These are phyloP conservation scores for Trichosporon faecale DNA, from an alignment of 1,284 basidiomycete species.

Conservation along the genomic window DNA sequence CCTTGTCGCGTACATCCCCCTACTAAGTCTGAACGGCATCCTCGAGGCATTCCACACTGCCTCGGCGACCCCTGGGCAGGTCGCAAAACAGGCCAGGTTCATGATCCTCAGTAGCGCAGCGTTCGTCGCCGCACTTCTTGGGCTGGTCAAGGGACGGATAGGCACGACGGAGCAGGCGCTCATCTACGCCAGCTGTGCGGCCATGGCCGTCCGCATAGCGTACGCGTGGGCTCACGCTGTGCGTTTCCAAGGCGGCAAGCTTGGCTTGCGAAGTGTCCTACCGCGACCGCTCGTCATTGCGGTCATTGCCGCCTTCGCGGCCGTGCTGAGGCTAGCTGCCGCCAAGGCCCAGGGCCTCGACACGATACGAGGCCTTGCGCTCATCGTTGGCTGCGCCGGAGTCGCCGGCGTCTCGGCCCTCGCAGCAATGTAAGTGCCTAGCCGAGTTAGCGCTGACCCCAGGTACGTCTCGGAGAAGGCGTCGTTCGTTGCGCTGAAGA, in stretches of 20 bases:
- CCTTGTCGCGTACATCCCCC: constrained; percentile 74
- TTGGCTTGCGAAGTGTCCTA: not conserved
- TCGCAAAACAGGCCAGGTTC: constrained; percentile 38
- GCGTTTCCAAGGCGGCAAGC: not conserved
- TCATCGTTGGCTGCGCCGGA: not conserved
- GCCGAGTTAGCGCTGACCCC: not conserved
- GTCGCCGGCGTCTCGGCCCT: not conserved
- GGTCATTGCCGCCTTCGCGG: not conserved
- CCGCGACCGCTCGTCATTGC: not conserved
- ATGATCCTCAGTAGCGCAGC: constrained; percentile 39
- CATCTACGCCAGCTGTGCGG: constrained; percentile 65
- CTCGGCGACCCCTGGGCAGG: constrained; percentile 56
- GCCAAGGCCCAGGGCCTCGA: not conserved
- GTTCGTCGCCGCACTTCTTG: constrained; percentile 33
- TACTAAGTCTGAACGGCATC: constrained; percentile 80
- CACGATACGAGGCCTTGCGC: not conserved
- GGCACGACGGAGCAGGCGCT: constrained; percentile 54
- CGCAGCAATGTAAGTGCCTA: not conserved
- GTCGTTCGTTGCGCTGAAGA: not conserved
- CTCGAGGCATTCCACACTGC: constrained; percentile 85
- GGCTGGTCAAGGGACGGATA: not conserved
- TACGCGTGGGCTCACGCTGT: constrained; percentile 37
- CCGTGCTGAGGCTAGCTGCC: not conserved
- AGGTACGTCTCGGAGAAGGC: not conserved
- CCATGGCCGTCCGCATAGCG: constrained; percentile 44